phyloP scores from a whole-genome alignment of 139 green algal species.

The Ettlia oleoabundans region DNA sequence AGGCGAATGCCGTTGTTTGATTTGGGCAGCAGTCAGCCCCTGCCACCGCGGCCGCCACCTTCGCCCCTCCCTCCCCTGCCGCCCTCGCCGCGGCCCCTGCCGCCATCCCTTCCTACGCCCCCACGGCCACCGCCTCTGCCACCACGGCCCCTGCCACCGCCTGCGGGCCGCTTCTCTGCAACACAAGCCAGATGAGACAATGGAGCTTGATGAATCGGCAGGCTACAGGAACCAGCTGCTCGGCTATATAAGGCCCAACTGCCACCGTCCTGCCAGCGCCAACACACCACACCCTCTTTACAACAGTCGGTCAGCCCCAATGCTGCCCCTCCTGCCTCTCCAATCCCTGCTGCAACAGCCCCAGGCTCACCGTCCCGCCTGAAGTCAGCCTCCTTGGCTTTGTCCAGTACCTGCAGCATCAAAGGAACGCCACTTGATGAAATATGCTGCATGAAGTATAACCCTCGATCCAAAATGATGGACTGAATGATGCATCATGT shows the following conservation, averaged over 20 bases:
- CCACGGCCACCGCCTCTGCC: constrained; percentile 27
- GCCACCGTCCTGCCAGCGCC: not conserved
- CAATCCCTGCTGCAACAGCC: not conserved
- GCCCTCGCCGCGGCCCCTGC: constrained; percentile 39
- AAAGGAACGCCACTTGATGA: too few relatives aligned
- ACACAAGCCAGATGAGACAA: not conserved
- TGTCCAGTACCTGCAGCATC: constrained; percentile 92
- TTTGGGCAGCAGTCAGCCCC: not conserved
- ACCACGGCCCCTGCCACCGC: constrained; percentile 42
- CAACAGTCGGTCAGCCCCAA: not conserved
- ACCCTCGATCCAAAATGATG: too few relatives aligned
- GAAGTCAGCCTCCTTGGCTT: constrained; percentile 83
- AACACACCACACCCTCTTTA: not conserved
- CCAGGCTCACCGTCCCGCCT: constrained; percentile 50
- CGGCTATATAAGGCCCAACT: too few relatives aligned
- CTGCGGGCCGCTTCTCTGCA: constrained; percentile 47
- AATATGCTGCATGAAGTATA: too few relatives aligned
- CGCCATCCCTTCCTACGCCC: constrained; percentile 35
- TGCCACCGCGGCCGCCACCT: not conserved
- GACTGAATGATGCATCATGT: too few relatives aligned
- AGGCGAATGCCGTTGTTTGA: too few relatives aligned
- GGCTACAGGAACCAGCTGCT: too few relatives aligned
- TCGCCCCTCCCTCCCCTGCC: constrained; percentile 22
- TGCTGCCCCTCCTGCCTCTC: too few relatives aligned
- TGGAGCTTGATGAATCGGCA: too few relatives aligned